These are phyloP conservation scores for Cokeromyces recurvatus DNA, from an alignment of 371 early-diverging fungal genomes.

Conservation along the genomic window DNA sequence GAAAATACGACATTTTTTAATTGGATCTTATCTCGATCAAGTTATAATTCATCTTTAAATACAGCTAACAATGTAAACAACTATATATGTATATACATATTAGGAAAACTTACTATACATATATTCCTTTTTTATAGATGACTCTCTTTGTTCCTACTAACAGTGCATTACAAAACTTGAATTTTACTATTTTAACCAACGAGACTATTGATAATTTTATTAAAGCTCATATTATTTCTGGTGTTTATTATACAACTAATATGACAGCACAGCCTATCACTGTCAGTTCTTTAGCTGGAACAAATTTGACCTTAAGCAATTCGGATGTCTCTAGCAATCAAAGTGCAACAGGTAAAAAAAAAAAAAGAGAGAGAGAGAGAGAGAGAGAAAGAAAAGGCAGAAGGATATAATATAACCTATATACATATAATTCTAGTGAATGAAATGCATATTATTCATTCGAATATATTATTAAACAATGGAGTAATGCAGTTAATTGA, in stretches of 20 bases:
- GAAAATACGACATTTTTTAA: conserved; percentile 7
- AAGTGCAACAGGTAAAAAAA: conserved; percentile 3
- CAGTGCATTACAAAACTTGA: conserved; percentile 14
- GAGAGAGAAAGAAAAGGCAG: too few species aligned
- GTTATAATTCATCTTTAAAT: background rate
- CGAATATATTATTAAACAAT: conserved; percentile 34
- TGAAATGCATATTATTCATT: background rate
- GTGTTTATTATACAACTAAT: conserved; percentile 36
- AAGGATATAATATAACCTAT: background rate
- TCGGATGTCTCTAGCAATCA: too few species aligned
- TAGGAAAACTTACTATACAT: background rate
- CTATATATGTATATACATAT: too few species aligned
- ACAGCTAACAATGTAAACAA: background rate
- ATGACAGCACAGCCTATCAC: conserved; percentile 18
- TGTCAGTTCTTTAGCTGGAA: conserved; percentile 2
- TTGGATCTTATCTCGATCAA: conserved; percentile 1
- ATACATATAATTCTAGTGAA: background rate
- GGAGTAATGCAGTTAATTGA: conserved; percentile 47
- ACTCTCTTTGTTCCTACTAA: conserved; percentile 33
- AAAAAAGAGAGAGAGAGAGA: too few species aligned
- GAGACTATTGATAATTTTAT: conserved; percentile 15
- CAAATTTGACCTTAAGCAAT: conserved; percentile 2
- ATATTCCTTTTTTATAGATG: conserved; percentile 16
- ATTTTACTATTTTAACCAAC: conserved; percentile 1
- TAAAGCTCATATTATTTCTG: conserved; percentile 31